Conservation (phyloP, 2,329 filamentous ascomycete species). For the Teratosphaeria destructans region DNA sequence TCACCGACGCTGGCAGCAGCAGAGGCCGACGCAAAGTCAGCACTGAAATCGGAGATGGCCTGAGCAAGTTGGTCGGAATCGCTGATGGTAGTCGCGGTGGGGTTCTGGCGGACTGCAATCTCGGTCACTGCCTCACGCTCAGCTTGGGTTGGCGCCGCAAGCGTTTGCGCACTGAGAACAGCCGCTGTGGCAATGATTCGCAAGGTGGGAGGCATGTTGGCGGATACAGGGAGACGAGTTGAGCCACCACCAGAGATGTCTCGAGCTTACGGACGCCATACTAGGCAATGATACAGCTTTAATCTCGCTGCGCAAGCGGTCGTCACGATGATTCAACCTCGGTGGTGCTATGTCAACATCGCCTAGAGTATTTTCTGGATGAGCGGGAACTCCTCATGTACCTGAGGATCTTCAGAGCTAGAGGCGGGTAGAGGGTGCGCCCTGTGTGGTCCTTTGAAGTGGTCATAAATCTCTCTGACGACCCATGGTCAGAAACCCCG, state of each 20-base stretch:
- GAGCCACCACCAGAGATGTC: background rate
- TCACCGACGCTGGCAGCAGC: constrained; percentile 8
- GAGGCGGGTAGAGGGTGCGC: background rate
- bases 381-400: background rate
- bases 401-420: background rate
- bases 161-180: background rate
- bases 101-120: background rate
- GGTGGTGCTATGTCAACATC: background rate
- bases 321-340: background rate
- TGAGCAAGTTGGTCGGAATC: constrained; percentile 5
- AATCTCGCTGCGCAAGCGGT: background rate
- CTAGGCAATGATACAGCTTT: background rate
- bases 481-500: background rate
- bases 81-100: constrained; percentile 8
- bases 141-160: background rate
- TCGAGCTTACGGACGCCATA: background rate
- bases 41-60: constrained; percentile 7
- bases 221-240: background rate
- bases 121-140: background rate
- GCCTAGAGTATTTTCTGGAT: background rate
- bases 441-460: background rate
- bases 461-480: background rate
- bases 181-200: background rate
- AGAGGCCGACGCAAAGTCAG: constrained; percentile 6
- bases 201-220: background rate